phyloP scores from a whole-genome alignment of 140 eudicot genomes.

The Flaveria floridana region DNA sequence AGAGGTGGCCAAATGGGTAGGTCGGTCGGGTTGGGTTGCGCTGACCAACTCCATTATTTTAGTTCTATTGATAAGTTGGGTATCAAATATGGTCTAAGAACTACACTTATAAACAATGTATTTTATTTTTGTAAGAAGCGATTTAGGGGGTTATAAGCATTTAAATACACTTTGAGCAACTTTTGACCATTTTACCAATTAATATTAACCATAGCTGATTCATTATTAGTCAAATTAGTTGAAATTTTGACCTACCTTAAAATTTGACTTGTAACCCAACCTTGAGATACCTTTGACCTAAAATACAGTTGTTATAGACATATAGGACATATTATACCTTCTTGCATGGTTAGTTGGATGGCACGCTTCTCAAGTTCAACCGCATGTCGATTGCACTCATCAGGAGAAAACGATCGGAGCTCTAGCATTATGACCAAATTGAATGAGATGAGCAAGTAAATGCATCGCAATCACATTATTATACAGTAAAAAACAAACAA shows the following conservation, averaged over 20 bases:
- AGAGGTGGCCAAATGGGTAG: no score
- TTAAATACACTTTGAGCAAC: no score
- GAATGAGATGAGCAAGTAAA: not conserved
- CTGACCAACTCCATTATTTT: not conserved
- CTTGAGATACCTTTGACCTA: not conserved
- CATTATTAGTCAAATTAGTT: not conserved
- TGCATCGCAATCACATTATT: not conserved
- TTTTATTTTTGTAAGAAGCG: not conserved
- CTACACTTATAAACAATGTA: not conserved
- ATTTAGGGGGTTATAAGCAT: not conserved
- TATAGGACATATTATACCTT: conserved; percentile 34
- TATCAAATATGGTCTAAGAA: not conserved
- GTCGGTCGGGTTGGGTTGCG: not conserved
- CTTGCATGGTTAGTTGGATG: conserved; percentile 39
- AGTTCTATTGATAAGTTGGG: not conserved
- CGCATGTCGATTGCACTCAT: conserved; percentile 42
- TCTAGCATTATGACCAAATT: conserved; percentile 27
- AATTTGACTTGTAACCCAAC: not conserved
- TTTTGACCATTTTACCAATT: no score
- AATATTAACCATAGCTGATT: no score
- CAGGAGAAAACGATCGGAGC: conserved; percentile 38
- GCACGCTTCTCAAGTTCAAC: conserved; percentile 46
- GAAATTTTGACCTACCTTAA: not conserved
- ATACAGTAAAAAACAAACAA: not conserved
- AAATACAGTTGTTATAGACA: not conserved